Percentiles rank a stretch among this genome's conserved stretches.
Evolutionary conservation across 2,329 filamentous ascomycete species (phyloP).

Genomic region (Lithohypha guttulata): DNA sequence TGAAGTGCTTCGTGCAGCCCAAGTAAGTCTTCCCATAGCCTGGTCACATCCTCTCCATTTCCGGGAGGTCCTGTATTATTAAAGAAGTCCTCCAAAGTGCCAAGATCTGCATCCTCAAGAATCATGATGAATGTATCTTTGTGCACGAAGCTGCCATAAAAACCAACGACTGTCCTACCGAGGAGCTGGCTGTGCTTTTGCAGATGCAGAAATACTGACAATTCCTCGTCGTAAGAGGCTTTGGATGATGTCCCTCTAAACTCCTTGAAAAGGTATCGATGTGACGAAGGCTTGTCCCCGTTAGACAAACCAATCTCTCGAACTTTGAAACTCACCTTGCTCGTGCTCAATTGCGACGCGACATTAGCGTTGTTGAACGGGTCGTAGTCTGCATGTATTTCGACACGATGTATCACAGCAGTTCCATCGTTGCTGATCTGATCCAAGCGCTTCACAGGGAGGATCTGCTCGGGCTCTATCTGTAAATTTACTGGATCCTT

Average conservation of each 20-base stretch:
- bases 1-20: constrained; percentile 23
- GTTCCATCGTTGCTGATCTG: constrained; percentile 13
- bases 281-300: neutral
- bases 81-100: constrained; percentile 27
- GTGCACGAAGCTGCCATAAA: constrained; percentile 22
- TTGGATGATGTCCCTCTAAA: neutral
- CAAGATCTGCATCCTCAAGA: constrained; percentile 28
- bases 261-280: constrained; percentile 2
- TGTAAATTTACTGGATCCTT: constrained; percentile 16
- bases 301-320: neutral
- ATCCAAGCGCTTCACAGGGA: constrained; percentile 23
- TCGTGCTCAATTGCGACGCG: neutral
- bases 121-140: constrained; percentile 25
- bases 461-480: constrained; percentile 19
- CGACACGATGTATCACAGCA: constrained; percentile 19
- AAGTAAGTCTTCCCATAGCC: constrained; percentile 26
- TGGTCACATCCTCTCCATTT: constrained; percentile 23
- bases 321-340: neutral
- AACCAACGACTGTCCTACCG: neutral
- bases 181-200: constrained; percentile 3
- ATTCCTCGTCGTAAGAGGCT: neutral
- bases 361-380: neutral
- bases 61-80: constrained; percentile 19
- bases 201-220: neutral
- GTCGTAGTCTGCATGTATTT: constrained; percentile 23